A percentile compares a stretch with the other conserved stretches of the same genome.
Evolutionary conservation across 2,329 filamentous ascomycete species (phyloP).

Genomic region (Achaetomium macrosporum): DNA sequence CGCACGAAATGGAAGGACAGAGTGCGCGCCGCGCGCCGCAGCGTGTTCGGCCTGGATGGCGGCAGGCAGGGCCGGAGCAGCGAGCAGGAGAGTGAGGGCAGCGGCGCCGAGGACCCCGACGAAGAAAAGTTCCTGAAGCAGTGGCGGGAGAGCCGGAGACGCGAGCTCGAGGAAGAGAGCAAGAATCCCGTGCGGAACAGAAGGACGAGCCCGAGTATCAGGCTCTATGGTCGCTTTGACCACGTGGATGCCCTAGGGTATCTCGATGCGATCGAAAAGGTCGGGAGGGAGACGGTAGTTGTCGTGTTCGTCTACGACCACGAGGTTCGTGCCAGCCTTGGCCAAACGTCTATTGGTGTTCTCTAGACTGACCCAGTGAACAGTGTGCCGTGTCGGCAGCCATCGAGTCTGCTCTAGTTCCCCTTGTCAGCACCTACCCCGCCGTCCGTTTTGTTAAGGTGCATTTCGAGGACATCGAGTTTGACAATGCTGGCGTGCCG

Average conservation of each 20-base stretch:
- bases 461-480: constrained; percentile 87
- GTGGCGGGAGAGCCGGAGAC: constrained; percentile 76
- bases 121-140: constrained; percentile 77
- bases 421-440: constrained; percentile 65
- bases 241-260: constrained; percentile 87
- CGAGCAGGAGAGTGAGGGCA: constrained; percentile 28
- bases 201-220: constrained; percentile 68
- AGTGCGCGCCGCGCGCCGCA: constrained; percentile 47
- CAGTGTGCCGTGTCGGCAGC: constrained; percentile 74
- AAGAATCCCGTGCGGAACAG: constrained; percentile 50
- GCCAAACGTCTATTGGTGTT: constrained; percentile 23
- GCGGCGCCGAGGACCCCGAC: constrained; percentile 51
- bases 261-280: constrained; percentile 93
- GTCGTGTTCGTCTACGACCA: constrained; percentile 92
- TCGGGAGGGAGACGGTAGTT: constrained; percentile 71
- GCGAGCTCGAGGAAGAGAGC: constrained; percentile 65
- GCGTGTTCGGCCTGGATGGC: constrained; percentile 46
- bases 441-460: constrained; percentile 84
- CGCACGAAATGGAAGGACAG: constrained; percentile 49
- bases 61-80: constrained; percentile 29
- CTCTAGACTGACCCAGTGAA: constrained; percentile 18
- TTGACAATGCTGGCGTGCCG: constrained; percentile 82
- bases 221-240: constrained; percentile 73
- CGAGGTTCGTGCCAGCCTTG: constrained; percentile 52
- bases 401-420: constrained; percentile 71